Percentiles rank a stretch among this genome's conserved stretches.
These are phyloP conservation scores for Fagopyrum esculentum DNA, from an alignment of 148 eudicot genomes.

Conservation along the genomic window DNA sequence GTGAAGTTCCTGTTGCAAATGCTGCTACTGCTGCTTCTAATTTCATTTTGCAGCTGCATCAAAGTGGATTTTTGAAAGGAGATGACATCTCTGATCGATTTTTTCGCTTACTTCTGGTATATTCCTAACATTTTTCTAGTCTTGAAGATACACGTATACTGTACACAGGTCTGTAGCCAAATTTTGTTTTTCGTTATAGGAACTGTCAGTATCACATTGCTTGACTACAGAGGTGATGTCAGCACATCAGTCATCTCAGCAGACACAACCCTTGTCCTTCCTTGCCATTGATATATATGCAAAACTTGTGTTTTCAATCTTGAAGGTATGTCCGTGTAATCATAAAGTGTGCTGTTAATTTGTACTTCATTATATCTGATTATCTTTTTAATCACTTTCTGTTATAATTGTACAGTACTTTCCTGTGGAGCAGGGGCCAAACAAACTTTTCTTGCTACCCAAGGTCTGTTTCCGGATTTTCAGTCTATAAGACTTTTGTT, in stretches of 20 bases:
- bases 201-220: constrained; percentile 83
- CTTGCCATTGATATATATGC: constrained; percentile 93
- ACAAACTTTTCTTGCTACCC: constrained; percentile 62
- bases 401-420: constrained; percentile 42
- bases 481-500: neutral
- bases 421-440: constrained; percentile 73
- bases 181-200: constrained; percentile 34
- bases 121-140: neutral
- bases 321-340: constrained; percentile 51
- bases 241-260: constrained; percentile 52
- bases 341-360: too few species aligned
- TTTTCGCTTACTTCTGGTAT: constrained; percentile 71
- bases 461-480: constrained; percentile 39
- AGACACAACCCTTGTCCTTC: constrained; percentile 64
- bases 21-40: constrained; percentile 45
- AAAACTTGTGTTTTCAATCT: constrained; percentile 65
- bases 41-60: constrained; percentile 53
- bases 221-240: constrained; percentile 53
- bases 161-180: neutral
- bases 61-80: constrained; percentile 74
- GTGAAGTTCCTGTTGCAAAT: constrained; percentile 67
- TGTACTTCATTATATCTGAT: neutral
- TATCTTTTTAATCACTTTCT: constrained; percentile 5
- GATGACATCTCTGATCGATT: constrained; percentile 77
- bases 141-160: neutral